phyloP scores from a whole-genome alignment of 345 rosid species.

The Eutrema yunnanense region DNA sequence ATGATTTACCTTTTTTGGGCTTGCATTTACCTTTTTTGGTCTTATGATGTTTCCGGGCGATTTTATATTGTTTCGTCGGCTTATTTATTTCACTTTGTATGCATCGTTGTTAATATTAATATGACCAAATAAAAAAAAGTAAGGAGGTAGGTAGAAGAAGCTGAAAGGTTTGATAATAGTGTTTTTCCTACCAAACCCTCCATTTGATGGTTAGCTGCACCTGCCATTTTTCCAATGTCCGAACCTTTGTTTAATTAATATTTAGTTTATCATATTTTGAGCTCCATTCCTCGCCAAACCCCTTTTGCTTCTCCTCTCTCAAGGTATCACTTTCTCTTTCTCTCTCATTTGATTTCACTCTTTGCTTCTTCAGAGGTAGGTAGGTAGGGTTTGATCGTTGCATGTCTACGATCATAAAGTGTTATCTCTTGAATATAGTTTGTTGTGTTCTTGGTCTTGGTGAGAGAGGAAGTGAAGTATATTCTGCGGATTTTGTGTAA shows the following conservation, averaged over 20 bases:
- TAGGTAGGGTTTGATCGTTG: background rate
- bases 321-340: constrained; percentile 10
- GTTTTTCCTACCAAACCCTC: constrained; percentile 17
- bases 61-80: too few species aligned
- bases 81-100: too few species aligned
- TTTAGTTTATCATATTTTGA: background rate
- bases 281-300: constrained; percentile 9
- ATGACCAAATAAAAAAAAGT: too few species aligned
- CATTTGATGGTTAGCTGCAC: constrained; percentile 17
- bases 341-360: background rate
- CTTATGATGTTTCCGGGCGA: too few species aligned
- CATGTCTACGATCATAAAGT: background rate
- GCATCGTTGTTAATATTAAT: too few species aligned
- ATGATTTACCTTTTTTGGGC: too few species aligned
- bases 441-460: constrained; percentile 2
- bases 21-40: too few species aligned
- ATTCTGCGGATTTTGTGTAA: background rate
- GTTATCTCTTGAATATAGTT: background rate
- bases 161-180: background rate
- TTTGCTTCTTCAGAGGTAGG: background rate
- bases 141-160: background rate
- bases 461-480: background rate
- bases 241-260: too few species aligned
- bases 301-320: constrained; percentile 2
- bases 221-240: constrained; percentile 10